Percentiles rank a stretch among this genome's conserved stretches.
Conservation (phyloP, 257 asterid species). For the Solanum megistacrolobum region DNA sequence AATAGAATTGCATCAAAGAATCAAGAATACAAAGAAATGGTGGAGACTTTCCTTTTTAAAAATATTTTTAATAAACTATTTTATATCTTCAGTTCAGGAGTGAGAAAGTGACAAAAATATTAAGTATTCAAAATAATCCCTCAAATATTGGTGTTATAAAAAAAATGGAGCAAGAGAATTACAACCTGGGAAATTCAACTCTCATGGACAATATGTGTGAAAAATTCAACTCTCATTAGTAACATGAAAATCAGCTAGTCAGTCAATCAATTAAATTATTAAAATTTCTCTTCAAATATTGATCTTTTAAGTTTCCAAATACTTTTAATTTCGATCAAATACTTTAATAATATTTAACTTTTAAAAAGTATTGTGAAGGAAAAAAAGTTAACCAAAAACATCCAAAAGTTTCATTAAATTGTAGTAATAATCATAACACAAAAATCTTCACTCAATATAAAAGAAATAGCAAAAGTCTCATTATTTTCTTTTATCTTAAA, state of each 20-base stretch:
- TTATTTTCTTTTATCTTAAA: too few relatives aligned
- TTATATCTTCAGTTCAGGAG: background rate
- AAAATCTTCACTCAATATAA: too few relatives aligned
- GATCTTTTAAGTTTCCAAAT: too few relatives aligned
- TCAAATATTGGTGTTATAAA: background rate
- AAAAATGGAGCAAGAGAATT: background rate
- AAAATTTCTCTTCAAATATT: too few relatives aligned
- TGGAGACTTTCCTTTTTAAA: background rate
- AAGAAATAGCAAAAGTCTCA: too few relatives aligned
- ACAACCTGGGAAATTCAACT: background rate
- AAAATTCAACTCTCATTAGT: background rate
- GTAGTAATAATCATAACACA: background rate
- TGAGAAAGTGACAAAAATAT: background rate
- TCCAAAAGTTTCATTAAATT: too few relatives aligned
- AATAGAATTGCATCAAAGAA: background rate
- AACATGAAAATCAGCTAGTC: too few relatives aligned
- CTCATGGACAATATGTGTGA: too few relatives aligned
- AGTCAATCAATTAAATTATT: too few relatives aligned
- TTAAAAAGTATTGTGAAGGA: too few relatives aligned
- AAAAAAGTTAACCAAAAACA: too few relatives aligned
- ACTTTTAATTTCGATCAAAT: background rate
- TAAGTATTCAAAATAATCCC: background rate
- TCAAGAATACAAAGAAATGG: conserved; percentile 3
- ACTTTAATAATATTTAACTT: too few relatives aligned
- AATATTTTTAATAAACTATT: background rate